These are phyloP conservation scores for Calocybe gambosa DNA, from an alignment of 1,284 basidiomycete genomes.

Conservation along the genomic window DNA sequence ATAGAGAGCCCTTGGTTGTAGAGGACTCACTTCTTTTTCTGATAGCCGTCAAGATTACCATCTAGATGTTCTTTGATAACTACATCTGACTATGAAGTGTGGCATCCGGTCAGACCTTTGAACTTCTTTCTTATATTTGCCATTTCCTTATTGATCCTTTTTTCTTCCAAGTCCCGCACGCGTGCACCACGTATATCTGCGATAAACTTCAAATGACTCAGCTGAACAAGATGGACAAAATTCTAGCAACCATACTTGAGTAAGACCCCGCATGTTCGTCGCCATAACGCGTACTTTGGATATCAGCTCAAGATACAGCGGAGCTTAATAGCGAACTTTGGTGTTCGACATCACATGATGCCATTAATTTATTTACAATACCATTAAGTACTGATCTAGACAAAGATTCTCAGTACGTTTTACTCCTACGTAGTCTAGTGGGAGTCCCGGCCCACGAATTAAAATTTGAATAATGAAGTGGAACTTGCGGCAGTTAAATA, in stretches of 20 bases:
- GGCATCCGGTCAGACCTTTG: constrained; percentile 56
- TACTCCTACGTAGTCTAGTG: constrained; percentile 35
- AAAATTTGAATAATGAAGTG: constrained; percentile 41
- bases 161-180: constrained; percentile 89
- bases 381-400: no score
- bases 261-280: constrained; percentile 73
- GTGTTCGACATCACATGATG: background rate
- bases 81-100: constrained; percentile 4
- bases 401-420: background rate
- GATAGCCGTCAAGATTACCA: constrained; percentile 95
- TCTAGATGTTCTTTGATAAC: constrained; percentile 45
- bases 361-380: no score
- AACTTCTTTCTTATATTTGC: constrained; percentile 99
- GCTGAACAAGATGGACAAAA: background rate
- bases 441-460: constrained; percentile 66
- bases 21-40: constrained; percentile 90
- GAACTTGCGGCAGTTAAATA: constrained; percentile 47
- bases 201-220: constrained; percentile 70
- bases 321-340: no score
- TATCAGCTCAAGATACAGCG: constrained; percentile 17
- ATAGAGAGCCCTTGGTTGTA: constrained; percentile 4
- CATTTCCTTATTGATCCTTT: constrained; percentile 99
- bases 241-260: constrained; percentile 54
- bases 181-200: constrained; percentile 93
- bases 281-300: constrained; percentile 14